Percentiles rank a stretch among this genome's conserved stretches.
phyloP scores from a whole-genome alignment of 305 asterid species.

The Fraxinus angustifolia region DNA sequence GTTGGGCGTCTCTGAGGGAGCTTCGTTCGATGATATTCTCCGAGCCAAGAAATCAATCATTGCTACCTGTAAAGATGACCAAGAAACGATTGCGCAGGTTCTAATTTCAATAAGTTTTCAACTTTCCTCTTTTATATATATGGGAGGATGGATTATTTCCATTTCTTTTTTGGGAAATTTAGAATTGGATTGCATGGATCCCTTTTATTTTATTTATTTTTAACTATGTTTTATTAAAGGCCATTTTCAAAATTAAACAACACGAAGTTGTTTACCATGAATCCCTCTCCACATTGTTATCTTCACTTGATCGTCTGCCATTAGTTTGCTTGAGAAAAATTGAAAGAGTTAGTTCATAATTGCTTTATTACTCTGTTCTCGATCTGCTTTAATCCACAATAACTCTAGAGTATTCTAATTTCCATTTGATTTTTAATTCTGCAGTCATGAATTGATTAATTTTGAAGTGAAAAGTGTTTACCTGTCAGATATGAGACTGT shows the following conservation, averaged over 20 bases:
- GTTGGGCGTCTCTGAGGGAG: slow-evolving; percentile 84
- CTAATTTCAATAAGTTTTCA: neutral
- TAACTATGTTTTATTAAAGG: neutral
- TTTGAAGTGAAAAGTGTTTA: neutral
- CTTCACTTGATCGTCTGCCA: neutral
- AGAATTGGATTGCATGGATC: slow-evolving; percentile 6
- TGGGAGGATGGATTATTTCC: neutral
- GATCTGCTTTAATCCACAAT: neutral
- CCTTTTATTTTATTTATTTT: neutral
- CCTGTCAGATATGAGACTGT: neutral
- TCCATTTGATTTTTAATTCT: neutral
- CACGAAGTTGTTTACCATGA: neutral
- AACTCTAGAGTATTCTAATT: neutral
- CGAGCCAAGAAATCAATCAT: slow-evolving; percentile 77
- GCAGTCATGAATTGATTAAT: neutral
- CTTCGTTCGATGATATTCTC: slow-evolving; percentile 88
- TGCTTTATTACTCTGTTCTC: slow-evolving; percentile 4
- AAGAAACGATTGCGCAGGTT: slow-evolving; percentile 64
- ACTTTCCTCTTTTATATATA: neutral
- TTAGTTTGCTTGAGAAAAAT: neutral
- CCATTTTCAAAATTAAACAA: neutral
- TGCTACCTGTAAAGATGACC: slow-evolving; percentile 74
- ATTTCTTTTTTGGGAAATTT: slow-evolving; percentile 7
- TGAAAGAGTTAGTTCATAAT: neutral
- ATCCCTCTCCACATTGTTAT: neutral